Base-by-base conservation (phyloP, 83 land plant species). In the Diphasiastrum complanatum region DNA sequence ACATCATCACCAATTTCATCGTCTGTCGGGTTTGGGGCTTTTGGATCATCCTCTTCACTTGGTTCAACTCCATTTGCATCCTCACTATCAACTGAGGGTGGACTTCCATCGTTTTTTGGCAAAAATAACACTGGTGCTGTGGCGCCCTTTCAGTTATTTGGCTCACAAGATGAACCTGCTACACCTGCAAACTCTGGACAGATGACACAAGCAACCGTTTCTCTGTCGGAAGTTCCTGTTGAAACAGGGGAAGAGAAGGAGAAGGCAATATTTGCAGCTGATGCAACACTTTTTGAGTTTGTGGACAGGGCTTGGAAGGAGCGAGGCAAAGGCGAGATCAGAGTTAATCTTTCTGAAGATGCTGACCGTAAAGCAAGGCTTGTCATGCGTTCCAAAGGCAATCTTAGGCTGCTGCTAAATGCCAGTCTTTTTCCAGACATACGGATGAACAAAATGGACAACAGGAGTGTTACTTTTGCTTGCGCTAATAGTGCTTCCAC, bases 161-260 rank as follows among this genome's bases (percentile, higher is more conserved):
- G 70, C 4, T 20, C 47, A 35, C 47, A 65, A 37, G 27, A 41
- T 27, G 32, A 51, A 26, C 40, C 72, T 5, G 29, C 79, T 5
- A 62, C 58, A 33, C 60, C 52, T 45, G 33, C 69, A 3, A 64
- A 72, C 30, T 51, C 65, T 68, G 81, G 60, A 46, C 51, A 36
- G 51, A 64, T 49, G 41, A 35, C 43, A 11, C 10, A 54, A 24
- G 28, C 48, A 0, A 40, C 61, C 23, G 74, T 78, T 14, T 12
- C 80, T 1, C 68, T 80, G 67, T 83, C 82, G 72, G 90, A 82
- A 63, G 93, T 84, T 16, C 74, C 65, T 12, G 64, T 79, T 56
- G 85, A 87, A 68, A 87, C 97, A 16, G 97, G 97, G 1, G 97
- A 91, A 69, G 97, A 91, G 72, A 80, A 91, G 58, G 97, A 91